phyloP scores from a whole-genome alignment of 805 yeast species.

The Yamadazyma philogaea region DNA sequence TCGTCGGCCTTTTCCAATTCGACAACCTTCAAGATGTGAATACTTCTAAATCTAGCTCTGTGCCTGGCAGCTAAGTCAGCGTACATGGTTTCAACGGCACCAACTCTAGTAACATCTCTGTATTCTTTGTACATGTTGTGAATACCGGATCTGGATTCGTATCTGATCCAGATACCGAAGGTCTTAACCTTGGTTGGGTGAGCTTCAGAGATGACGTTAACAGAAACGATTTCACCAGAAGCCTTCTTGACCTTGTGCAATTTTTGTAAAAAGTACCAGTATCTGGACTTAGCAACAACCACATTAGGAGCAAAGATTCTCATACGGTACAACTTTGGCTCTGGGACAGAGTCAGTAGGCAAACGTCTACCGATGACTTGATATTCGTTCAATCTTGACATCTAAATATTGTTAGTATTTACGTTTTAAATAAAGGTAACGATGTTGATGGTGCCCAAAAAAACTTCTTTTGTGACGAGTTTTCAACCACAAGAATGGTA shows the following conservation, averaged over 20 bases:
- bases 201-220: conserved; percentile 87
- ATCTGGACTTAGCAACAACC: conserved; percentile 99
- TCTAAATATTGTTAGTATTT: conserved; percentile 27
- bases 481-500: neutral
- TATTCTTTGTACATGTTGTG: conserved; percentile 99
- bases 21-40: conserved; percentile 99
- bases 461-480: neutral
- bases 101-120: conserved; percentile 99
- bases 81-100: conserved; percentile 98
- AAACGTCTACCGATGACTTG: conserved; percentile 99
- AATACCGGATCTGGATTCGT: conserved; percentile 99
- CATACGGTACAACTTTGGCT: conserved; percentile 99
- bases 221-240: conserved; percentile 97
- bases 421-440: neutral
- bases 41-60: conserved; percentile 99
- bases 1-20: conserved; percentile 97
- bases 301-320: conserved; percentile 98
- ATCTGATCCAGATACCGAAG: conserved; percentile 99
- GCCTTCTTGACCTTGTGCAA: conserved; percentile 99
- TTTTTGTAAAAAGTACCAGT: conserved; percentile 99
- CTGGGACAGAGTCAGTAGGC: conserved; percentile 98
- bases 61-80: conserved; percentile 99
- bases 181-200: conserved; percentile 99
- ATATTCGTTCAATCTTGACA: conserved; percentile 98
- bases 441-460: neutral